Conservation (phyloP, 139 green algal species). For the Desmodesmus armatus region DNA sequence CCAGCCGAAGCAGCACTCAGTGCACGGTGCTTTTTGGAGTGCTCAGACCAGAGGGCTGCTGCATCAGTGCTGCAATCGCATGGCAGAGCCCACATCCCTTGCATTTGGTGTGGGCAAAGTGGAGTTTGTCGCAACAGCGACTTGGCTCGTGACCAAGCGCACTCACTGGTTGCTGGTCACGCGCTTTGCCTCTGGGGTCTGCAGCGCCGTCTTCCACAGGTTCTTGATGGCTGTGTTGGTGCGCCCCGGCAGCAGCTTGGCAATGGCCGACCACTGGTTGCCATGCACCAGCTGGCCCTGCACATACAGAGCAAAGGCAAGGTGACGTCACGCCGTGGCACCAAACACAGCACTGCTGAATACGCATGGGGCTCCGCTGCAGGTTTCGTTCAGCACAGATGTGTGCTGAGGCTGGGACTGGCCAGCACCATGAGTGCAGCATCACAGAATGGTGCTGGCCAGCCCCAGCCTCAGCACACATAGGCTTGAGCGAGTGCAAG, state of each 20-base stretch:
- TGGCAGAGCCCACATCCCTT: background rate
- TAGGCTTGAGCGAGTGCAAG: too few species aligned
- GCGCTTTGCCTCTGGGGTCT: background rate
- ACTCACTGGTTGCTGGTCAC: slow-evolving; percentile 16
- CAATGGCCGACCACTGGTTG: slow-evolving; percentile 30
- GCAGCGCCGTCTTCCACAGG: slow-evolving; percentile 36
- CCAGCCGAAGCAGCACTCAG: background rate
- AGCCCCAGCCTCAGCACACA: too few species aligned
- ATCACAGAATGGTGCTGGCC: too few species aligned
- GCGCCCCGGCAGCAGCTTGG: slow-evolving; percentile 36
- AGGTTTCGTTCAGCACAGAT: too few species aligned
- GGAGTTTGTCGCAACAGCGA: background rate
- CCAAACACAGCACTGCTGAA: background rate
- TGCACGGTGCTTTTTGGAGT: background rate
- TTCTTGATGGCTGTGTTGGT: slow-evolving; percentile 44
- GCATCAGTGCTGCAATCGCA: background rate
- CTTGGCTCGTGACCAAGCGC: too few species aligned
- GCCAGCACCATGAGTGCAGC: too few species aligned
- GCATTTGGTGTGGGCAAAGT: too few species aligned
- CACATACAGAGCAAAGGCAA: background rate
- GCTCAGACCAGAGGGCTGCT: background rate
- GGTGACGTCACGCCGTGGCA: background rate
- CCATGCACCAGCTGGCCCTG: slow-evolving; percentile 13
- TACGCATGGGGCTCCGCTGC: too few species aligned
- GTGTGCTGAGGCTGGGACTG: too few species aligned